phyloP scores from a whole-genome alignment of 257 asterid species.

The Hygrophila difformis region DNA sequence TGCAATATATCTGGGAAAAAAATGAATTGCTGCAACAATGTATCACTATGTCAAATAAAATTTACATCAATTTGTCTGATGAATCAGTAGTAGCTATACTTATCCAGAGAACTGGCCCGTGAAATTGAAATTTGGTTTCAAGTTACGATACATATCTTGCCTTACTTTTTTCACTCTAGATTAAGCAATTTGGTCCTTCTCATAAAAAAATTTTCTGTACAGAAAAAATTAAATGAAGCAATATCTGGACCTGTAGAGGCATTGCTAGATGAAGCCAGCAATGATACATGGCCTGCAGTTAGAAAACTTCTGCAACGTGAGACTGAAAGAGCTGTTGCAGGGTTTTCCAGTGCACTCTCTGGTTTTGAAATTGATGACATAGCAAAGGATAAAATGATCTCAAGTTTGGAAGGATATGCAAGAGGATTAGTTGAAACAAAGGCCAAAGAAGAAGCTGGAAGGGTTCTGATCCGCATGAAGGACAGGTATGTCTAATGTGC shows the following conservation, averaged over 20 bases:
- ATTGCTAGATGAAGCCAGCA: conserved; percentile 80
- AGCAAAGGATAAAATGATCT: conserved; percentile 51
- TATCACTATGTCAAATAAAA: not conserved
- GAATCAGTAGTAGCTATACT: not conserved
- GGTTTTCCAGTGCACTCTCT: conserved; percentile 61
- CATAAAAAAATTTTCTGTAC: conserved; percentile 27
- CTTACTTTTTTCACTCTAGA: not conserved
- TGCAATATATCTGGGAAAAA: conserved; percentile 1
- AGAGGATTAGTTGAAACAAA: conserved; percentile 82
- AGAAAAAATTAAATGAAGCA: conserved; percentile 70
- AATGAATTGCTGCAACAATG: not conserved
- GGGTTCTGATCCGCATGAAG: conserved; percentile 87
- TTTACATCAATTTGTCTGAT: not conserved
- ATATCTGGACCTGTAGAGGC: conserved; percentile 88
- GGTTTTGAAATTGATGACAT: conserved; percentile 81
- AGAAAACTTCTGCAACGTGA: conserved; percentile 64
- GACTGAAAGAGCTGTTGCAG: conserved; percentile 53
- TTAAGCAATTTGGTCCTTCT: conserved; percentile 15
- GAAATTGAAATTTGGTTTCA: not conserved
- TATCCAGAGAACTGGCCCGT: not conserved
- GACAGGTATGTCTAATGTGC: conserved; percentile 48
- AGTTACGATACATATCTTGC: not conserved
- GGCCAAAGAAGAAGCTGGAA: conserved; percentile 93
- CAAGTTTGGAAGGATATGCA: conserved; percentile 55
- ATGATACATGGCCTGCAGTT: conserved; percentile 88